Percentiles rank a stretch among this genome's conserved stretches.
These are phyloP conservation scores for Fonsecaea nubica DNA, from an alignment of 2,329 filamentous ascomycete species.

Conservation along the genomic window DNA sequence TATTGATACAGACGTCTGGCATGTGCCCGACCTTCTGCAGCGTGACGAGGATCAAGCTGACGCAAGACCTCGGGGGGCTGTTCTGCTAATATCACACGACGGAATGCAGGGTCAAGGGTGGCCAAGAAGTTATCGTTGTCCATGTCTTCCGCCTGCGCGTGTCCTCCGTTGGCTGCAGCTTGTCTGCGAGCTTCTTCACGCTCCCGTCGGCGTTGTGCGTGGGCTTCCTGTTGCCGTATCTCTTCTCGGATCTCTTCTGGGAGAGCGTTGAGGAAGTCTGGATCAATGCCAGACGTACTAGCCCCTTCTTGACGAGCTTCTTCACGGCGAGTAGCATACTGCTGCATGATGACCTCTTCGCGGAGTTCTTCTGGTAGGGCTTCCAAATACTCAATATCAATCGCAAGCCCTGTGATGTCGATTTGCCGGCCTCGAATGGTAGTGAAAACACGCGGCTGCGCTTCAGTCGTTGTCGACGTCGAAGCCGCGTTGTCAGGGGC, in stretches of 20 bases:
- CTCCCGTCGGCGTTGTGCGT: constrained; percentile 85
- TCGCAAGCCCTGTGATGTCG: constrained; percentile 92
- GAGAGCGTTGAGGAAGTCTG: constrained; percentile 89
- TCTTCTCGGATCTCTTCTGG: constrained; percentile 89
- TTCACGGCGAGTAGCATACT: constrained; percentile 80
- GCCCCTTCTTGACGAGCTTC: constrained; percentile 73
- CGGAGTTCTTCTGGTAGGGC: constrained; percentile 97
- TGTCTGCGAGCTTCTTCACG: constrained; percentile 78
- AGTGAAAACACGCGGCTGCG: constrained; percentile 73
- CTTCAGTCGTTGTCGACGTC: constrained; percentile 49
- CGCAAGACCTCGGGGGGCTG: constrained; percentile 88
- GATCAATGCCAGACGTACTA: constrained; percentile 44
- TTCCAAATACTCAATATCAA: constrained; percentile 91
- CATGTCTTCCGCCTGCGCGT: constrained; percentile 76
- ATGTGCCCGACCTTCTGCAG: constrained; percentile 81
- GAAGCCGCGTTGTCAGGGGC: constrained; percentile 43
- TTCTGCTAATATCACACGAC: constrained; percentile 86
- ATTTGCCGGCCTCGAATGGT: constrained; percentile 85
- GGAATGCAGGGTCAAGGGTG: constrained; percentile 81
- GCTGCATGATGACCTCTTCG: constrained; percentile 93
- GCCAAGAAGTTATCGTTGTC: constrained; percentile 91
- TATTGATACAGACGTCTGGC: constrained; percentile 63
- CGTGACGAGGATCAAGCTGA: constrained; percentile 81
- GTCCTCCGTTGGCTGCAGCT: constrained; percentile 51
- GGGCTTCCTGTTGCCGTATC: constrained; percentile 86